phyloP scores from a whole-genome alignment of 2,329 filamentous ascomycete species.

The Ceratocystis cacaofunesta region DNA sequence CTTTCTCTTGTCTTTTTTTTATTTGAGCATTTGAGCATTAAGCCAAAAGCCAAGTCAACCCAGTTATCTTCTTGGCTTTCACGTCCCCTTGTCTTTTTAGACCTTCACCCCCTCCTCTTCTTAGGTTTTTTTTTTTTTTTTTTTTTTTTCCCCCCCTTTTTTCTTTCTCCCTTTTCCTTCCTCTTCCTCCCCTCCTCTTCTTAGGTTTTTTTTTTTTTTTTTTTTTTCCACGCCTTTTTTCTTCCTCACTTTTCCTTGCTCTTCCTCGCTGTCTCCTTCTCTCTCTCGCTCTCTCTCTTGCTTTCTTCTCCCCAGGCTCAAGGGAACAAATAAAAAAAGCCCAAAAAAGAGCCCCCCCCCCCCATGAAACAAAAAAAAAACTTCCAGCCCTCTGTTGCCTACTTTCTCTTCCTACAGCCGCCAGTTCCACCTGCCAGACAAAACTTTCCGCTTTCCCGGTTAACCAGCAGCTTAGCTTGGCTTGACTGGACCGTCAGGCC shows the following conservation, averaged over 20 bases:
- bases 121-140: neutral
- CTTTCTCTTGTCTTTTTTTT: neutral
- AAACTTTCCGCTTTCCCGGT: neutral
- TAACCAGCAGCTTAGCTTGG: neutral
- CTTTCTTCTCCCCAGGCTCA: too few relatives aligned
- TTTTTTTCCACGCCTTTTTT: neutral
- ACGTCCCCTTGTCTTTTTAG: neutral
- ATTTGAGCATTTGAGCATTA: constrained; percentile 2
- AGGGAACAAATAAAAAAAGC: neutral
- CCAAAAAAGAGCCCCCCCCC: neutral
- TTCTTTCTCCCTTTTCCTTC: neutral
- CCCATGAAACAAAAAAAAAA: neutral
- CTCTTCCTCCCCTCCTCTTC: neutral
- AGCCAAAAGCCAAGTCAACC: neutral
- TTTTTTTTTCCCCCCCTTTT: neutral
- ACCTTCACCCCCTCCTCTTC: neutral
- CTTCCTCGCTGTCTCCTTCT: neutral
- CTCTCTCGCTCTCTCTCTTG: neutral
- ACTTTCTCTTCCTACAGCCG: neutral
- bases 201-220: neutral
- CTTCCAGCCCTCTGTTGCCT: neutral
- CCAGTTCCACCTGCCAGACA: neutral
- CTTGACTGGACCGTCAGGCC: neutral
- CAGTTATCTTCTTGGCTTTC: neutral
- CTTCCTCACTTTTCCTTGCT: neutral